Conservation (phyloP, 441 rosid species). For the Bocquillonia castaneifolia region DNA sequence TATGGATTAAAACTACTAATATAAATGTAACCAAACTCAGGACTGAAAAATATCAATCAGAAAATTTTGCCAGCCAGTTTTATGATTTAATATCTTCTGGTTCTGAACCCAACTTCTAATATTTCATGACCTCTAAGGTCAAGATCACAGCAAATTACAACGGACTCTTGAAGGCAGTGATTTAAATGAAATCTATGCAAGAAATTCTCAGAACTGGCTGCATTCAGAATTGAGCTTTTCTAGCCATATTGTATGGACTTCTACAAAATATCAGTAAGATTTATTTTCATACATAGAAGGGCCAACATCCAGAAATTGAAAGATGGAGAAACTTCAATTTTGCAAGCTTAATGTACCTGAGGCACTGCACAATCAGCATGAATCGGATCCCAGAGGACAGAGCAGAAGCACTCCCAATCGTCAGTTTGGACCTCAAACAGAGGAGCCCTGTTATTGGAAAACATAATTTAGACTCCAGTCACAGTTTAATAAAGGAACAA, state of each 20-base stretch:
- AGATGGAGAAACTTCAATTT: not conserved
- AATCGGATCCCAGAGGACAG: slow-evolving; percentile 73
- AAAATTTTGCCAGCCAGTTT: not conserved
- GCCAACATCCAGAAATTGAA: not conserved
- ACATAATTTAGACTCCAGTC: not conserved
- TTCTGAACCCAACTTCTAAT: not conserved
- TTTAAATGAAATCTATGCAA: not conserved
- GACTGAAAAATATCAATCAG: not conserved
- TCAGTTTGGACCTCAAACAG: slow-evolving; percentile 81
- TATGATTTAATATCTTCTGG: not conserved
- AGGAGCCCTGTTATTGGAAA: slow-evolving; percentile 62
- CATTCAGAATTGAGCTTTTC: not conserved
- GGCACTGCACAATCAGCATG: slow-evolving; percentile 86
- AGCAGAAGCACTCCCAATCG: slow-evolving; percentile 89
- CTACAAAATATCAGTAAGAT: not conserved
- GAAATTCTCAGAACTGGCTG: not conserved
- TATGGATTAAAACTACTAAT: not conserved
- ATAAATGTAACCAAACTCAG: not conserved
- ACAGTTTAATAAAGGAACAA: not conserved
- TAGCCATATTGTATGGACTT: not conserved
- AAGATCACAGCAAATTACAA: not conserved
- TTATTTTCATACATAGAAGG: not conserved
- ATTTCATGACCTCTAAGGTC: not conserved
- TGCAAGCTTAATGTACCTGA: slow-evolving; percentile 49
- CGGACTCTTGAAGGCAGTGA: not conserved